Evolutionary conservation across 768 basidiomycete genomes (phyloP).

Genomic region (Lentinula guzmanii): DNA sequence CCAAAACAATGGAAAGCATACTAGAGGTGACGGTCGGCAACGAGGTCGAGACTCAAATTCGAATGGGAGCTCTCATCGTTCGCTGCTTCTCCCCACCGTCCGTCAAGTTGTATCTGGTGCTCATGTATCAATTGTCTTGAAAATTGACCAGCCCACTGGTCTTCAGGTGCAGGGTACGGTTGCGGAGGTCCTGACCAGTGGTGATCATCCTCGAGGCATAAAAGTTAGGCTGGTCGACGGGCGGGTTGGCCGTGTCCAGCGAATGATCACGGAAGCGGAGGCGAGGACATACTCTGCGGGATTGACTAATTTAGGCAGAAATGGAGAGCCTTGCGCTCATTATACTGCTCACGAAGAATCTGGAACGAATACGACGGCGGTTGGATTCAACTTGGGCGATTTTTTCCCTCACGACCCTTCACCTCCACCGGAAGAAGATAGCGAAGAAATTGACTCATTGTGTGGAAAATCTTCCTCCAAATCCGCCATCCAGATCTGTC

Average conservation of each 20-base stretch:
- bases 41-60: not conserved
- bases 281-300: not conserved
- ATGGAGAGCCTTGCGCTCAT: not conserved
- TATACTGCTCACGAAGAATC: not conserved
- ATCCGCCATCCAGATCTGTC: not conserved
- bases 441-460: too few relatives aligned
- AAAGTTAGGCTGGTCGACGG: not conserved
- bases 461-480: not conserved
- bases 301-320: not conserved
- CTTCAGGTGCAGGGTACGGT: not conserved
- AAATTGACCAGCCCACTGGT: conserved; percentile 2
- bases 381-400: not conserved
- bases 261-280: not conserved
- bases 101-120: not conserved
- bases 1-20: not conserved
- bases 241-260: conserved; percentile 1
- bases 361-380: not conserved
- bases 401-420: not conserved
- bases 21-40: not conserved
- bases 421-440: not conserved
- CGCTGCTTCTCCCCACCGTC: not conserved
- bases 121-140: not conserved
- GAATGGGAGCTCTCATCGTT: not conserved
- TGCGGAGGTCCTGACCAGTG: not conserved
- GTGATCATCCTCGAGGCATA: not conserved